phyloP scores from a whole-genome alignment of 495 filamentous ascomycete genomes.

The Tuber magnatum region DNA sequence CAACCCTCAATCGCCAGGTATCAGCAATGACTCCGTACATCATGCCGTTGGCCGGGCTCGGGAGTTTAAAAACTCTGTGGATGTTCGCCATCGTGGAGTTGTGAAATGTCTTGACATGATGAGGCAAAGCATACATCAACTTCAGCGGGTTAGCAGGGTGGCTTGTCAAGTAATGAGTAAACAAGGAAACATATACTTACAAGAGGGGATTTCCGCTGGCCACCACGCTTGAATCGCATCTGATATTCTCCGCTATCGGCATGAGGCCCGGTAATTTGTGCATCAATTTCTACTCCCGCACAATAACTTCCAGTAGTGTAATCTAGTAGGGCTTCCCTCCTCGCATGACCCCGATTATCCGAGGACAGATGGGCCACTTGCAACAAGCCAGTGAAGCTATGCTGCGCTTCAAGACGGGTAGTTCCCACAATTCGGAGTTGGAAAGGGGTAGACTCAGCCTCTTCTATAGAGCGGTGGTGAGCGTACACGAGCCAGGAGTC shows the following conservation, averaged over 20 bases:
- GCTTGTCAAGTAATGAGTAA: not conserved
- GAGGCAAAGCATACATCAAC: constrained; percentile 84
- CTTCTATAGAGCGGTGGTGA: not conserved
- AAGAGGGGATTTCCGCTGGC: constrained; percentile 6
- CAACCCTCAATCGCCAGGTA: constrained; percentile 8
- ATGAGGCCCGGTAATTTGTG: constrained; percentile 48
- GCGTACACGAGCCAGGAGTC: not conserved
- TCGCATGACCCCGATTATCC: constrained; percentile 43
- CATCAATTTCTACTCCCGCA: constrained; percentile 54
- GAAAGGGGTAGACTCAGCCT: not conserved
- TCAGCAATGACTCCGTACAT: constrained; percentile 8
- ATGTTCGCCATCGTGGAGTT: constrained; percentile 6
- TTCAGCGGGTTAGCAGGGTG: constrained; percentile 41
- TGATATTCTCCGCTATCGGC: constrained; percentile 48
- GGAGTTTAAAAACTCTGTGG: not conserved
- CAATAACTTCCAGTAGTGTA: constrained; percentile 68
- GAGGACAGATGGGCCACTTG: constrained; percentile 53
- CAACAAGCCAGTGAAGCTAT: constrained; percentile 57
- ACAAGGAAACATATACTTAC: constrained; percentile 14
- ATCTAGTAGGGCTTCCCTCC: constrained; percentile 64
- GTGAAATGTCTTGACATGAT: constrained; percentile 67
- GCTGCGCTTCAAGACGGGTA: constrained; percentile 10
- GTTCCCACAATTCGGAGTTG: not conserved
- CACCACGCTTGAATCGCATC: constrained; percentile 50
- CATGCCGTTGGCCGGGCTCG: constrained; percentile 9